Percentiles rank a stretch among this genome's conserved stretches.
Conservation (phyloP, 2,329 filamentous ascomycete genomes). For the Aquanectria penicillioides region DNA sequence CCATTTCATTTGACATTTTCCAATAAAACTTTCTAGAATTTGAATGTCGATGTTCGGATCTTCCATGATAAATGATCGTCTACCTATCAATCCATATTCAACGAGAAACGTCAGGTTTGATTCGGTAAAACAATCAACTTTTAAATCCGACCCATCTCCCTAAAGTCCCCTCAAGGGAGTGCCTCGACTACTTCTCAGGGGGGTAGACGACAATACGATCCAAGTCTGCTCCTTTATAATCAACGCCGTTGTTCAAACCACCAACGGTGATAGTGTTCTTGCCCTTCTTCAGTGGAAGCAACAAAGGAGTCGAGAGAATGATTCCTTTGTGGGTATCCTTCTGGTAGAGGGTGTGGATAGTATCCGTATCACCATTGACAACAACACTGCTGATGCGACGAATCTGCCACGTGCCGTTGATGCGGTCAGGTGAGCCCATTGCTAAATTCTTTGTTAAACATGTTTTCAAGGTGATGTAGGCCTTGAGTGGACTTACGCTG, state of each 20-base stretch:
- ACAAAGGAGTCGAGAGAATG: constrained; percentile 65
- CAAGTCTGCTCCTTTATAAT: constrained; percentile 66
- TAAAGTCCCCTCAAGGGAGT: not conserved
- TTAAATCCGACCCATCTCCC: not conserved
- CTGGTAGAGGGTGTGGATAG: constrained; percentile 61
- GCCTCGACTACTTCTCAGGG: constrained; percentile 50
- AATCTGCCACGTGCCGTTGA: constrained; percentile 68
- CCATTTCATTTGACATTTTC: no score
- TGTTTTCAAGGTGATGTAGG: not conserved
- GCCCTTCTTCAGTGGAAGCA: constrained; percentile 63
- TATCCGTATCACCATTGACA: constrained; percentile 58
- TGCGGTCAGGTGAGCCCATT: constrained; percentile 66
- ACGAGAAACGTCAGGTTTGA: no score
- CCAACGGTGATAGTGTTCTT: constrained; percentile 66
- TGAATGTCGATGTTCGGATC: no score
- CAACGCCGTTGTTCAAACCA: constrained; percentile 65
- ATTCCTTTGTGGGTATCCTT: constrained; percentile 67
- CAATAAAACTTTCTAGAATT: no score
- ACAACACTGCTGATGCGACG: constrained; percentile 69
- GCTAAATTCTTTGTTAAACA: constrained; percentile 39
- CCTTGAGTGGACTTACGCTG: constrained; percentile 47
- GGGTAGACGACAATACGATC: constrained; percentile 70
- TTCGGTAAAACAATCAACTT: not conserved
- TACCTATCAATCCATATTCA: no score
- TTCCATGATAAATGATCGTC: no score